These are phyloP conservation scores for Nitzschia sp. DNA, from an alignment of 108 stramenopile species.

Conservation along the genomic window DNA sequence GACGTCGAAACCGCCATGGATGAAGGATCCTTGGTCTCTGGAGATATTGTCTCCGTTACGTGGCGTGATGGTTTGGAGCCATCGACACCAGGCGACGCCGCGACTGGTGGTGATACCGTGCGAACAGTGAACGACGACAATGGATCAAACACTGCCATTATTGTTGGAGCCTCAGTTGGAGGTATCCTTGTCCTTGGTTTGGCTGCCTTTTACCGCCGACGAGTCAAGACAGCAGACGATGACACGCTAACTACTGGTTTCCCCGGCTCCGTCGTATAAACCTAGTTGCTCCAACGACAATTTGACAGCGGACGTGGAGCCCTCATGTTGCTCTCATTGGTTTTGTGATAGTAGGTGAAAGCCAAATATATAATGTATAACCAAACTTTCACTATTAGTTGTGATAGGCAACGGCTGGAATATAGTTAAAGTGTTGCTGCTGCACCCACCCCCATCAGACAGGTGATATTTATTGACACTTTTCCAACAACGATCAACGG, in stretches of 20 bases:
- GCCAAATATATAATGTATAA: too few relatives aligned
- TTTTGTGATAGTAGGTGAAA: too few relatives aligned
- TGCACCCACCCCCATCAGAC: too few relatives aligned
- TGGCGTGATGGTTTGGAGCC: slow-evolving; percentile 1
- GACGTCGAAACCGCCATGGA: slow-evolving; percentile 19
- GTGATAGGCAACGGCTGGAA: too few relatives aligned
- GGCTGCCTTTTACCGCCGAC: slow-evolving; percentile 17
- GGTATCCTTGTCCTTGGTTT: slow-evolving; percentile 15
- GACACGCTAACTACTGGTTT: not conserved
- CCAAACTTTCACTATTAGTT: too few relatives aligned
- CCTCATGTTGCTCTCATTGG: too few relatives aligned
- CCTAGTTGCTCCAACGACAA: too few relatives aligned
- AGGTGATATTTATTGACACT: too few relatives aligned
- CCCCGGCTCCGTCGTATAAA: not conserved
- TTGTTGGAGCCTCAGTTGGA: slow-evolving; percentile 23
- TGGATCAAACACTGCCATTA: slow-evolving; percentile 1
- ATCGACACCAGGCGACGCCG: not conserved
- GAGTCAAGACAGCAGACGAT: slow-evolving; percentile 7
- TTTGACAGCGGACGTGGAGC: too few relatives aligned
- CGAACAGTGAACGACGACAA: not conserved
- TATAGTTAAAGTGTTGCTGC: too few relatives aligned
- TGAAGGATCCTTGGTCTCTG: not conserved
- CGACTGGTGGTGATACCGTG: not conserved
- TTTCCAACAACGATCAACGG: too few relatives aligned
- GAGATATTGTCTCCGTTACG: slow-evolving; percentile 11